These are phyloP conservation scores for Xenoacremonium recifei DNA, from an alignment of 2,329 filamentous ascomycete genomes.

Conservation along the genomic window DNA sequence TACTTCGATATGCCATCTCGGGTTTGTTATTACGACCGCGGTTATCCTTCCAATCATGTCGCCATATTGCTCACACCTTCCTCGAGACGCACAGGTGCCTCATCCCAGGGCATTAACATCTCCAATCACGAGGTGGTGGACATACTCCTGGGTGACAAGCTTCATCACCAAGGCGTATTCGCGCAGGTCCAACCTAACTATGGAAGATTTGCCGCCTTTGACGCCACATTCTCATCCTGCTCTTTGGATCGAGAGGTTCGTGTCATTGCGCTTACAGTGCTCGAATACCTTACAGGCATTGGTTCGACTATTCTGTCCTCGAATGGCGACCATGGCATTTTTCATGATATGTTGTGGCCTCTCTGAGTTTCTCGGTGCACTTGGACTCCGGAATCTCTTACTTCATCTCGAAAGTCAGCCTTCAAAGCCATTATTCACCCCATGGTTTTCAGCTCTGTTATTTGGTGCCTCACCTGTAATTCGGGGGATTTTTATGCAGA, in stretches of 20 bases:
- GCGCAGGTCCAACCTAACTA: neutral
- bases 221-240: neutral
- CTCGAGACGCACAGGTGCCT: neutral
- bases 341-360: conserved; percentile 4
- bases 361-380: conserved; percentile 4
- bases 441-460: conserved; percentile 4
- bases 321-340: conserved; percentile 1
- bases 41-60: neutral
- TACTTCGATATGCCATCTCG: too few species aligned
- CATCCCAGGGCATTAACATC: neutral
- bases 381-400: conserved; percentile 4
- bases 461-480: conserved; percentile 5
- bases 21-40: too few species aligned
- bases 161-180: conserved; percentile 1
- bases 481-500: conserved; percentile 7
- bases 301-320: neutral
- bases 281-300: neutral
- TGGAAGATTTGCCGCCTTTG: neutral
- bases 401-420: neutral
- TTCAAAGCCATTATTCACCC: neutral
- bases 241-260: neutral
- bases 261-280: neutral
- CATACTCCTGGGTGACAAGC: conserved; percentile 3
- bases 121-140: conserved; percentile 5
- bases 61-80: neutral